Base-by-base conservation (phyloP, 2,329 filamentous ascomycete species). In the Microsporum ferrugineum region DNA sequence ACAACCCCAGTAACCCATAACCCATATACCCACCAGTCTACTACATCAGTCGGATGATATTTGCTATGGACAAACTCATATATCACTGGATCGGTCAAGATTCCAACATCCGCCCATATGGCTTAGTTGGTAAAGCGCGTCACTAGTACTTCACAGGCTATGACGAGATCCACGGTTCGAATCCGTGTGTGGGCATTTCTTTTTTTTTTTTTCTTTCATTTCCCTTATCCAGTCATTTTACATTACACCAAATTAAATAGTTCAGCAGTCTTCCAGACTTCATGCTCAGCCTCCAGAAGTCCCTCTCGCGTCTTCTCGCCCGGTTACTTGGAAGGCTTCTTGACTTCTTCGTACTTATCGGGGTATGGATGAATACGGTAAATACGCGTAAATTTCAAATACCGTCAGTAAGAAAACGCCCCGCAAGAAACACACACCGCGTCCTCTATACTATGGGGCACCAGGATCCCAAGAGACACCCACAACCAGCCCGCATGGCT, bases 161-260 rank as follows among this genome's bases (percentile, higher is more conserved):
- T 72, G 69, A 70, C 67, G 69, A 71, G 69, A 69, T 71, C 70
- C 66, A 66, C 68, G 65, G 70, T 72, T 72, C 70, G 67, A 71
- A 66, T 69, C 70, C 65, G 68, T 66, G 65, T 68, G 69, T 67
- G 70, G 67, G 70, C 70, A 68, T 36, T 51, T 58, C 57, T 62
- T 64, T 65, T 61, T 62, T 64, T 65, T 61, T 5, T 49, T 53
- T 17, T 17, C 17, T 57, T 59, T 38, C 12, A 14, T 17, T 39
- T 41, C 4, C 56, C 29, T 5, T 38, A 33, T 36, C 5, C 34
- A 5, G 12, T n/a, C 8, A 14, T n/a, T 2, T n/a, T n/a, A 12
- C 17, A 17, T 17, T 17, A 17, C 17, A 17, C 17, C 17, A 17
- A 17, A 17, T 17, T 17, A 17, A 17, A 17, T 17, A 17, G 17